Evolutionary conservation across 164 flowering plant genomes (phyloP).

Genomic region (Nelumbo lutea): DNA sequence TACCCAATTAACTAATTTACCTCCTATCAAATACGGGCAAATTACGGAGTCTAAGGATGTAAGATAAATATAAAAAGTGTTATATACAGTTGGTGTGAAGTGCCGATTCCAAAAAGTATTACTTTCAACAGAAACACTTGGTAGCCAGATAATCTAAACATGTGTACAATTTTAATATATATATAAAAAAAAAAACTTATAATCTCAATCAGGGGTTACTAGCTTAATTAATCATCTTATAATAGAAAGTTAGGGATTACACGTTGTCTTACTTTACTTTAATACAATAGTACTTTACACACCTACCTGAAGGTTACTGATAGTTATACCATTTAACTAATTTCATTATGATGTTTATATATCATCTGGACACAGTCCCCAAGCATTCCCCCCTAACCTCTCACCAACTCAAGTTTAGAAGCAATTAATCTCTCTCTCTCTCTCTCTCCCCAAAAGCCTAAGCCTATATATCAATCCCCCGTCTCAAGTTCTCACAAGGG

Average conservation of each 20-base stretch:
- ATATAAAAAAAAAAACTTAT: too few relatives aligned
- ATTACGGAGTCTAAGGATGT: too few relatives aligned
- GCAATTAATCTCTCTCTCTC: conserved; percentile 28
- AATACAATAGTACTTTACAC: conserved; percentile 32
- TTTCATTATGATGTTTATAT: conserved; percentile 19
- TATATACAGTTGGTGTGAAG: too few relatives aligned
- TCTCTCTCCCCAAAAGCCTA: conserved; percentile 32
- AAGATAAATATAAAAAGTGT: too few relatives aligned
- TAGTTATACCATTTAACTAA: conserved; percentile 17
- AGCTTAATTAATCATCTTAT: conserved; percentile 8
- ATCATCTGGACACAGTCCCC: conserved; percentile 34
- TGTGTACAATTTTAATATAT: too few relatives aligned
- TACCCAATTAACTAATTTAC: too few relatives aligned
- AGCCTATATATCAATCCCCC: conserved; percentile 36
- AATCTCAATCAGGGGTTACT: neutral
- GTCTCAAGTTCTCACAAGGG: conserved; percentile 27
- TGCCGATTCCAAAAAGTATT: too few relatives aligned
- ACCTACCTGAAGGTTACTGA: conserved; percentile 47
- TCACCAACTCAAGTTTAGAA: conserved; percentile 95
- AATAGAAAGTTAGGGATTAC: conserved; percentile 17
- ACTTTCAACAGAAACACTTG: too few relatives aligned
- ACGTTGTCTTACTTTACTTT: conserved; percentile 23
- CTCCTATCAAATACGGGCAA: too few relatives aligned
- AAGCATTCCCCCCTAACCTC: conserved; percentile 51
- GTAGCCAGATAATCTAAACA: too few relatives aligned